phyloP scores from a whole-genome alignment of 768 basidiomycete genomes.

The Hericium erinaceus region DNA sequence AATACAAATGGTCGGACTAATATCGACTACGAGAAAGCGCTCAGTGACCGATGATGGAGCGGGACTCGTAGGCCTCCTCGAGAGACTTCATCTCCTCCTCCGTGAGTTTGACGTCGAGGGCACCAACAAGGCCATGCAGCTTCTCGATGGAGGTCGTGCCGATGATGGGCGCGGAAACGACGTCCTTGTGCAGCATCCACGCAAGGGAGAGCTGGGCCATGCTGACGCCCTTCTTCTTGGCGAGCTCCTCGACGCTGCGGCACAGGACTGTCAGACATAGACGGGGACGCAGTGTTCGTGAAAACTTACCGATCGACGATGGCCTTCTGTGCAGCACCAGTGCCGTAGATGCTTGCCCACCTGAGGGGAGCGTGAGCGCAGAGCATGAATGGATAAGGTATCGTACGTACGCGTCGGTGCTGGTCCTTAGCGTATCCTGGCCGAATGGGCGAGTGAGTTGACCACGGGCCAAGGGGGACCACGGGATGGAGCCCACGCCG shows the following conservation, averaged over 20 bases:
- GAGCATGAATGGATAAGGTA: background rate
- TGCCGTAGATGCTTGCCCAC: background rate
- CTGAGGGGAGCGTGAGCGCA: background rate
- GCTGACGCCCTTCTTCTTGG: conserved; percentile 22
- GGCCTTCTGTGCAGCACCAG: background rate
- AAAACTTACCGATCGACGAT: background rate
- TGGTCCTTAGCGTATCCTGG: background rate
- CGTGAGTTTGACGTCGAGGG: conserved; percentile 26
- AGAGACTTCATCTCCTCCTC: conserved; percentile 33
- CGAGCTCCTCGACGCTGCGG: conserved; percentile 21
- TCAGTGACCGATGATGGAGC: conserved; percentile 17
- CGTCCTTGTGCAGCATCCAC: conserved; percentile 20
- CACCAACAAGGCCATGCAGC: conserved; percentile 5
- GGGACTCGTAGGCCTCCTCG: conserved; percentile 26
- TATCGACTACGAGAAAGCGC: too few species aligned
- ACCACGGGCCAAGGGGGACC: conserved; percentile 2
- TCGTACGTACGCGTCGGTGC: background rate
- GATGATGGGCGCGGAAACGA: background rate
- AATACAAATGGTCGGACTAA: too few species aligned
- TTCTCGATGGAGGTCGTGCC: background rate
- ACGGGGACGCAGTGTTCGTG: background rate
- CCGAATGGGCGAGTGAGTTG: background rate
- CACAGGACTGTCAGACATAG: background rate
- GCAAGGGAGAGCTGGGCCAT: conserved; percentile 30
- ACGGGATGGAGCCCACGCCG: conserved; percentile 1